Conservation (phyloP, 805 yeast genomes). For the Diddensiella santjacobensis region DNA sequence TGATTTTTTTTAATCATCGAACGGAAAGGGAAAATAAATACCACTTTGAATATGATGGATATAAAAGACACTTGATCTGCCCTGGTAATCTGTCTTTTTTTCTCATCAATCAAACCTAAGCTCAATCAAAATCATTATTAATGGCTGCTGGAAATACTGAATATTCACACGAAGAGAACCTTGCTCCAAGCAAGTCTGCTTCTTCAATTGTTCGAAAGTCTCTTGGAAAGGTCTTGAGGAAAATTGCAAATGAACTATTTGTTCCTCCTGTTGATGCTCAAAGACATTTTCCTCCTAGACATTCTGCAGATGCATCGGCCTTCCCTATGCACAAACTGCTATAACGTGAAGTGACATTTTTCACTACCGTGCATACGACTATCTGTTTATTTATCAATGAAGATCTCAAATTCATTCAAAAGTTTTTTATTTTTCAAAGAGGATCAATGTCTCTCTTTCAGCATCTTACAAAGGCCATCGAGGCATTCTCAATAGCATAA, state of each 20-base stretch:
- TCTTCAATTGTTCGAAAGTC: constrained; percentile 9
- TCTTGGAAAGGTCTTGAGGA: constrained; percentile 5
- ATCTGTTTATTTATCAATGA: too few species aligned
- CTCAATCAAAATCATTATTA: not conserved
- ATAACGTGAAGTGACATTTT: too few species aligned
- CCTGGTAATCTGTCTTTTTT: not conserved
- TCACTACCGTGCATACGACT: too few species aligned
- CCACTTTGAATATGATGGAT: not conserved
- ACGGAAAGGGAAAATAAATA: too few species aligned
- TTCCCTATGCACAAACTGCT: not conserved
- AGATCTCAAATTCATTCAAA: too few species aligned
- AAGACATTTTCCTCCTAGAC: not conserved
- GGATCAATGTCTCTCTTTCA: too few species aligned
- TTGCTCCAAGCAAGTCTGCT: constrained; percentile 10
- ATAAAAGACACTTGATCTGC: not conserved
- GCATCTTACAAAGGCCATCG: too few species aligned
- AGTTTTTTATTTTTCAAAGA: too few species aligned
- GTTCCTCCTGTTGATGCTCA: constrained; percentile 6
- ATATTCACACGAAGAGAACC: not conserved
- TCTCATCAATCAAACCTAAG: not conserved
- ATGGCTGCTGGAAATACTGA: not conserved
- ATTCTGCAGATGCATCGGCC: not conserved
- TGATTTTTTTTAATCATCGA: too few species aligned
- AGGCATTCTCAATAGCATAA: too few species aligned
- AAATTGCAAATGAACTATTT: constrained; percentile 7